Percentiles rank a stretch among this genome's conserved stretches.
These are phyloP conservation scores for Debaryomyces maramus DNA, from an alignment of 805 yeast genomes.

Conservation along the genomic window DNA sequence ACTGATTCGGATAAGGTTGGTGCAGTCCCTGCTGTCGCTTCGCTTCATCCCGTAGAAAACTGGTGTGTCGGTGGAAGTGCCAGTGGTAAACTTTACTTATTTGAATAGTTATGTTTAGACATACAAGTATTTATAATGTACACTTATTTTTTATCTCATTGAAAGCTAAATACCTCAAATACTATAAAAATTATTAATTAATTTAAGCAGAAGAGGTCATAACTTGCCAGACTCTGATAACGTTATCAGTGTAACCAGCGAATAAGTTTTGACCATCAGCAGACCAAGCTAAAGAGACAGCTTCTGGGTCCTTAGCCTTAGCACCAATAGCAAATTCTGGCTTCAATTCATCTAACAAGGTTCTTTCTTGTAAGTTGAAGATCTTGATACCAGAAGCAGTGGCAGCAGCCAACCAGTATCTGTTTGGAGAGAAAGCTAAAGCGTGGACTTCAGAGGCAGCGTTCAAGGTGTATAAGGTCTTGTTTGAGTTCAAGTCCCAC, in stretches of 20 bases:
- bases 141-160: constrained; percentile 6
- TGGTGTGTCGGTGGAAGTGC: constrained; percentile 96
- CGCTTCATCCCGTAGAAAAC: constrained; percentile 80
- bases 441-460: constrained; percentile 98
- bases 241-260: constrained; percentile 99
- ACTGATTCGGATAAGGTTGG: constrained; percentile 58
- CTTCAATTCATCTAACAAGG: constrained; percentile 93
- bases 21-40: constrained; percentile 89
- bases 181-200: constrained; percentile 6
- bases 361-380: constrained; percentile 95
- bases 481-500: constrained; percentile 91
- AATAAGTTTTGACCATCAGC: constrained; percentile 99
- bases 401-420: constrained; percentile 99
- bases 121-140: constrained; percentile 3
- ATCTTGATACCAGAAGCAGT: constrained; percentile 97
- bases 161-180: constrained; percentile 3
- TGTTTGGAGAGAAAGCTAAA: constrained; percentile 99
- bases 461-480: constrained; percentile 86
- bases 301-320: constrained; percentile 96
- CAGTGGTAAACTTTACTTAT: constrained; percentile 82
- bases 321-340: constrained; percentile 91
- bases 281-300: constrained; percentile 98
- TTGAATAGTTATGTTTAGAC: constrained; percentile 22
- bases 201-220: constrained; percentile 73
- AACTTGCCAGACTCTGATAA: constrained; percentile 99